phyloP scores from a whole-genome alignment of 148 eudicot genomes.

The Amaranthus palmeri region DNA sequence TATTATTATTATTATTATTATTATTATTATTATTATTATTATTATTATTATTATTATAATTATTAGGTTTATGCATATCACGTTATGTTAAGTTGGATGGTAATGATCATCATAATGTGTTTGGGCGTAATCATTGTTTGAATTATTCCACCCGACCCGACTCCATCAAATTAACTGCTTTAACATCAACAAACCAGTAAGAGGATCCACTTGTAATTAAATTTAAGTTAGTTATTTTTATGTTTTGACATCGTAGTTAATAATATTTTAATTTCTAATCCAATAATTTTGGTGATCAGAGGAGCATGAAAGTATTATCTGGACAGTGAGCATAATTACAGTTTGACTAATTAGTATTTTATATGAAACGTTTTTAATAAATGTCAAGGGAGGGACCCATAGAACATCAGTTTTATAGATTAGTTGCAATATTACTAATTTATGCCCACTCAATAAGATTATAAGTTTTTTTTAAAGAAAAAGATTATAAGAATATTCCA shows the following conservation, averaged over 20 bases:
- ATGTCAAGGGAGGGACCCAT: constrained; percentile 3
- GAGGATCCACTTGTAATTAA: neutral
- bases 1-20: no score
- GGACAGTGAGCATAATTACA: neutral
- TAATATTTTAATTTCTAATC: no score
- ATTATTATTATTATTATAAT: no score
- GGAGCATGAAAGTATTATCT: neutral
- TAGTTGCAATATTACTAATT: no score
- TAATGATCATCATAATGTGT: constrained; percentile 6
- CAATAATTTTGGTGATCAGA: no score
- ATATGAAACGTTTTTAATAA: neutral
- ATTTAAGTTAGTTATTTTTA: no score
- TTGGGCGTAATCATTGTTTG: constrained; percentile 2
- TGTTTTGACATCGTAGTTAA: no score
- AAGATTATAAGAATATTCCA: neutral
- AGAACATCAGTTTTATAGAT: neutral
- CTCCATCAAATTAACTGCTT: neutral
- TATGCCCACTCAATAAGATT: no score
- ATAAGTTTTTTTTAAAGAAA: neutral
- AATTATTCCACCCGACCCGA: neutral
- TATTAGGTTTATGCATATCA: constrained; percentile 13
- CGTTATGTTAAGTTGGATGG: constrained; percentile 10
- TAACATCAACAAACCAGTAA: neutral
- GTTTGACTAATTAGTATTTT: constrained; percentile 10
- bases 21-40: no score